Evolutionary conservation across 1,139 yeast genomes (phyloP).

Genomic region (Yamadazyma atlantica): DNA sequence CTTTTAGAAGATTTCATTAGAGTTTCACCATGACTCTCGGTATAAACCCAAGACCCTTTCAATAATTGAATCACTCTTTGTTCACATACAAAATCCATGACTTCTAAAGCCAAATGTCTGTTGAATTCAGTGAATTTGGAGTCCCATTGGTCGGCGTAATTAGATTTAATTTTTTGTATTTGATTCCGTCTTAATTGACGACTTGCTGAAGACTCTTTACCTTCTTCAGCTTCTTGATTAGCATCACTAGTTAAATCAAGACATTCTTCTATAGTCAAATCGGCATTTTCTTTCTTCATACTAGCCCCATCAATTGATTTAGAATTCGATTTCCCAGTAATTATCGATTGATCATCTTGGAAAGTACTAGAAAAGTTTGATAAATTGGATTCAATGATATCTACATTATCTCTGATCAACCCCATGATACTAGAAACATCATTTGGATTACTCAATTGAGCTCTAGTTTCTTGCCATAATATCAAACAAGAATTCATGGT

Average conservation of each 20-base stretch:
- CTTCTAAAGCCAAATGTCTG: slow-evolving; percentile 54
- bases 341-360: neutral
- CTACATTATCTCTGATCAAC: slow-evolving; percentile 34
- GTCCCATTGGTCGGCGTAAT: slow-evolving; percentile 33
- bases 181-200: slow-evolving; percentile 52
- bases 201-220: slow-evolving; percentile 34
- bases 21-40: slow-evolving; percentile 57
- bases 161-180: slow-evolving; percentile 41
- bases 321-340: slow-evolving; percentile 1
- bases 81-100: slow-evolving; percentile 72
- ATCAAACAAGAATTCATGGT: slow-evolving; percentile 58
- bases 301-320: slow-evolving; percentile 3
- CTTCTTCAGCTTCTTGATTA: slow-evolving; percentile 27
- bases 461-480: slow-evolving; percentile 69
- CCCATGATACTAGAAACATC: slow-evolving; percentile 53
- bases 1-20: slow-evolving; percentile 28
- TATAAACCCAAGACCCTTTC: slow-evolving; percentile 83
- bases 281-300: neutral
- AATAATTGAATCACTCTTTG: slow-evolving; percentile 72
- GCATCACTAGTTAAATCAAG: slow-evolving; percentile 43
- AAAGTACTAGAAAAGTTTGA: slow-evolving; percentile 6
- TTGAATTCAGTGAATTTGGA: slow-evolving; percentile 48
- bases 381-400: slow-evolving; percentile 31
- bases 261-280: slow-evolving; percentile 42
- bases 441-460: slow-evolving; percentile 39